Evolutionary conservation across 768 basidiomycete species (phyloP).

Genomic region (Collybiopsis luxurians): DNA sequence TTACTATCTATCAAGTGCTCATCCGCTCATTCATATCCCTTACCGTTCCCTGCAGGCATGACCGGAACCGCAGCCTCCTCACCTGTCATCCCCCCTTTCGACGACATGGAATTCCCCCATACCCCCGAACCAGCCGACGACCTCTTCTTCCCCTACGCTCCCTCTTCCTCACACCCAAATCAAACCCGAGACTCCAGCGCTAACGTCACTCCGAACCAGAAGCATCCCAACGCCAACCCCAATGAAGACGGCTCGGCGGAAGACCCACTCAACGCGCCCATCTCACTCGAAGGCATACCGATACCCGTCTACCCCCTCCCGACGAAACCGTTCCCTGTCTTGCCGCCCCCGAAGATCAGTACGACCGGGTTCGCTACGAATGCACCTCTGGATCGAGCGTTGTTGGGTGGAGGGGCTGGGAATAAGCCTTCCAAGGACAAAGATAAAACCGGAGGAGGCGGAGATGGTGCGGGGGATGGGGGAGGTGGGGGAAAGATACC

Average conservation of each 20-base stretch:
- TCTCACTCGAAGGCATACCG: slow-evolving; percentile 55
- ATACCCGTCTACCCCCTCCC: slow-evolving; percentile 77
- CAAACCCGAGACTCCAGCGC: slow-evolving; percentile 14
- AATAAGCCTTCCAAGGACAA: too few relatives aligned
- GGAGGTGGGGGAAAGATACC: too few relatives aligned
- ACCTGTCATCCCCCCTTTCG: slow-evolving; percentile 51
- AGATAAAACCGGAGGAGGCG: slow-evolving; percentile 27
- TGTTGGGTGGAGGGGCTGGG: too few relatives aligned
- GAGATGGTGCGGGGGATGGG: too few relatives aligned
- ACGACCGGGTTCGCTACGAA: slow-evolving; percentile 64
- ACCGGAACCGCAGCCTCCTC: slow-evolving; percentile 74
- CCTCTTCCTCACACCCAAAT: slow-evolving; percentile 9
- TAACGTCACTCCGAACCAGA: slow-evolving; percentile 19
- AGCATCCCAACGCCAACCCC: too few relatives aligned
- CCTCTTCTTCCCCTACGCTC: slow-evolving; percentile 18
- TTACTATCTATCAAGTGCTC: too few relatives aligned
- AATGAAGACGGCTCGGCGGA: too few relatives aligned
- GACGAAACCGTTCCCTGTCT: slow-evolving; percentile 80
- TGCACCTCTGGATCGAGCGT: slow-evolving; percentile 66
- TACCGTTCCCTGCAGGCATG: slow-evolving; percentile 38
- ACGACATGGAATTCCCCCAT: slow-evolving; percentile 38
- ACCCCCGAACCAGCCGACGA: slow-evolving; percentile 45
- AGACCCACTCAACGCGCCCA: slow-evolving; percentile 19
- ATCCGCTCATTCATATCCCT: slow-evolving; percentile 6
- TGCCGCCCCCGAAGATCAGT: slow-evolving; percentile 72